Conservation (phyloP, 345 rosid species). For the Gynandropsis gynandra region DNA sequence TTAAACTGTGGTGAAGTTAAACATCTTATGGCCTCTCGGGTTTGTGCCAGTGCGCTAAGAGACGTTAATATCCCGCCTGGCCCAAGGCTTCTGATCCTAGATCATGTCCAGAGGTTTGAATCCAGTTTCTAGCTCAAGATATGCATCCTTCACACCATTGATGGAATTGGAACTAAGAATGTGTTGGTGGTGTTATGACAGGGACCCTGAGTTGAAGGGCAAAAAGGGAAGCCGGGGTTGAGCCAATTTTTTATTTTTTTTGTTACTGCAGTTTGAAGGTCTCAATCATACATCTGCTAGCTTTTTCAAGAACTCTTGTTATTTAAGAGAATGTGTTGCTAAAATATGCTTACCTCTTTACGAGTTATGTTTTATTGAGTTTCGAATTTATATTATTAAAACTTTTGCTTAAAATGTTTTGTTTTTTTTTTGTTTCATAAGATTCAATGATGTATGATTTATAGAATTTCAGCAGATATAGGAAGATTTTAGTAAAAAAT, state of each 20-base stretch:
- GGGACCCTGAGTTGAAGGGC: constrained; percentile 64
- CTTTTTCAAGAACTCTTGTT: too few species aligned
- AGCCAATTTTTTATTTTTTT: constrained; percentile 7
- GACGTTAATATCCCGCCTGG: constrained; percentile 94
- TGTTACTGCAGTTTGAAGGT: constrained; percentile 9
- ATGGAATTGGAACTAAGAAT: neutral
- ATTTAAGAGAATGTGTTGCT: too few species aligned
- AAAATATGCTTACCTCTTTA: neutral
- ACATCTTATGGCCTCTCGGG: neutral
- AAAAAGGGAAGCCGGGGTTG: constrained; percentile 35
- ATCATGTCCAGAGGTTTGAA: constrained; percentile 67
- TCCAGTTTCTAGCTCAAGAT: constrained; percentile 5
- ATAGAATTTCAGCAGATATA: too few species aligned
- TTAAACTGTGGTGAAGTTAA: constrained; percentile 2
- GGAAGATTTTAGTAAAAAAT: too few species aligned
- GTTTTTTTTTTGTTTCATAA: neutral
- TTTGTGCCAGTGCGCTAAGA: constrained; percentile 63
- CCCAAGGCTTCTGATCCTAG: constrained; percentile 86
- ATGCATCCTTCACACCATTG: neutral
- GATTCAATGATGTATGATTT: constrained; percentile 14
- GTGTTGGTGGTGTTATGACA: constrained; percentile 21
- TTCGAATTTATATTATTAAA: constrained; percentile 2
- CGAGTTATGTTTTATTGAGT: neutral
- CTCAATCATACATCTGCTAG: constrained; percentile 6
- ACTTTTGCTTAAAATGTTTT: neutral